phyloP scores from a whole-genome alignment of 2,329 filamentous ascomycete species.

The Penicillium sp. region DNA sequence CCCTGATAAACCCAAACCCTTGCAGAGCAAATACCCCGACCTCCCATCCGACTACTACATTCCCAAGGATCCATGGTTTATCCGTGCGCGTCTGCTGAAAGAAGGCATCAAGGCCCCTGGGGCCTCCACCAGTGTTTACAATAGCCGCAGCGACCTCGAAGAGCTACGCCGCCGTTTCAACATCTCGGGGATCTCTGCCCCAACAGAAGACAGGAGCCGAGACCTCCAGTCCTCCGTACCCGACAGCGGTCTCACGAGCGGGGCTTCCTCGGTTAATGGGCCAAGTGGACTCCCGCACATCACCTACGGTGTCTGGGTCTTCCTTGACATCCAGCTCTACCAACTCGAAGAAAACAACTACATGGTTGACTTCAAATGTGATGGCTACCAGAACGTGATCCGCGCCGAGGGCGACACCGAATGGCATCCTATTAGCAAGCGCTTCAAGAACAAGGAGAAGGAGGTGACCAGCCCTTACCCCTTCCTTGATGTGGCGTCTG shows the following conservation, averaged over 20 bases:
- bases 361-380: slow-evolving; percentile 97
- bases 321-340: slow-evolving; percentile 94
- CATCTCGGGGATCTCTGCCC: slow-evolving; percentile 34
- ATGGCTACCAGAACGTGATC: slow-evolving; percentile 89
- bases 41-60: slow-evolving; percentile 67
- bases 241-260: slow-evolving; percentile 34
- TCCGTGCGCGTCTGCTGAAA: slow-evolving; percentile 84
- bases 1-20: slow-evolving; percentile 37
- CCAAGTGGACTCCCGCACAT: slow-evolving; percentile 40
- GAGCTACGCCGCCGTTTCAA: slow-evolving; percentile 43
- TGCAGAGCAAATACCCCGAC: slow-evolving; percentile 48
- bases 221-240: slow-evolving; percentile 30
- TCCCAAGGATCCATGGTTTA: slow-evolving; percentile 94
- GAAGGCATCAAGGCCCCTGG: slow-evolving; percentile 66
- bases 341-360: slow-evolving; percentile 90
- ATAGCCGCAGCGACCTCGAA: slow-evolving; percentile 44
- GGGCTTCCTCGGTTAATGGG: slow-evolving; percentile 40
- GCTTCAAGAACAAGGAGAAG: slow-evolving; percentile 73
- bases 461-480: slow-evolving; percentile 93
- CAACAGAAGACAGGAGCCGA: slow-evolving; percentile 34
- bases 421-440: slow-evolving; percentile 52
- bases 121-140: slow-evolving; percentile 39
- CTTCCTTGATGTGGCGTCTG: slow-evolving; percentile 89
- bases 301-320: slow-evolving; percentile 78
- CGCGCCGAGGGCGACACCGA: slow-evolving; percentile 48